Evolutionary conservation across 768 basidiomycete genomes (phyloP).

Genomic region (Boletellus ananas): DNA sequence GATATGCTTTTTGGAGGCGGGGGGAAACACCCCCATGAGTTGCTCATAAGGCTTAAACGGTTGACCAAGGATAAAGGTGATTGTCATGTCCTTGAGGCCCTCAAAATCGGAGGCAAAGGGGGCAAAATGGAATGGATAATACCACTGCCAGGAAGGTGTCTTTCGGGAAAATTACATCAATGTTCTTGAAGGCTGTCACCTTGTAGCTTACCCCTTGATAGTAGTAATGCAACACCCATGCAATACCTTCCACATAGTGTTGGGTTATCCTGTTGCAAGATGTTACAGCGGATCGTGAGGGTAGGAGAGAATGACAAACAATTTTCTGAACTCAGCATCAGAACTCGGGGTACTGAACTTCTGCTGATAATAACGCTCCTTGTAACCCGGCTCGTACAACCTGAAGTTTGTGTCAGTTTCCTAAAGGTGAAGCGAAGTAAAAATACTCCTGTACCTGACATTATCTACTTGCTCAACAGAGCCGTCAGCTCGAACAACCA

Average conservation of each 20-base stretch:
- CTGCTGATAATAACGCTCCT: conserved; percentile 88
- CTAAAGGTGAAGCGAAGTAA: background rate
- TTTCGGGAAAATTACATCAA: conserved; percentile 29
- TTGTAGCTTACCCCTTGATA: conserved; percentile 83
- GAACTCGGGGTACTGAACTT: conserved; percentile 79
- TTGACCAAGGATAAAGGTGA: conserved; percentile 72
- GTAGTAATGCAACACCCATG: conserved; percentile 96
- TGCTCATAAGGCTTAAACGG: conserved; percentile 98
- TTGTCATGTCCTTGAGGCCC: conserved; percentile 71
- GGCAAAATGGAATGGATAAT: conserved; percentile 97
- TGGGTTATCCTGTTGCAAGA: conserved; percentile 58
- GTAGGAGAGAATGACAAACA: conserved; percentile 45
- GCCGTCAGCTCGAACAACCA: conserved; percentile 86
- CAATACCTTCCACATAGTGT: conserved; percentile 88
- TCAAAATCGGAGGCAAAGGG: conserved; percentile 96
- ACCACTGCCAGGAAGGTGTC: conserved; percentile 99
- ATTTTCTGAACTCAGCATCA: conserved; percentile 69
- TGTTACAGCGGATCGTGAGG: conserved; percentile 3
- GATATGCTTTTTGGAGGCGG: conserved; percentile 81
- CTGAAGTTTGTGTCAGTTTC: conserved; percentile 38
- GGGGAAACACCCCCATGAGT: conserved; percentile 96
- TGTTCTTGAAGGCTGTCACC: background rate
- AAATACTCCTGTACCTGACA: conserved; percentile 64
- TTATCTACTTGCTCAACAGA: conserved; percentile 93
- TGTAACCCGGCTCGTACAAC: conserved; percentile 94